Evolutionary conservation across 257 asterid genomes (phyloP), one percentile per base, ranked within the genome.

Genomic region (Solanum rostratum): DNA sequence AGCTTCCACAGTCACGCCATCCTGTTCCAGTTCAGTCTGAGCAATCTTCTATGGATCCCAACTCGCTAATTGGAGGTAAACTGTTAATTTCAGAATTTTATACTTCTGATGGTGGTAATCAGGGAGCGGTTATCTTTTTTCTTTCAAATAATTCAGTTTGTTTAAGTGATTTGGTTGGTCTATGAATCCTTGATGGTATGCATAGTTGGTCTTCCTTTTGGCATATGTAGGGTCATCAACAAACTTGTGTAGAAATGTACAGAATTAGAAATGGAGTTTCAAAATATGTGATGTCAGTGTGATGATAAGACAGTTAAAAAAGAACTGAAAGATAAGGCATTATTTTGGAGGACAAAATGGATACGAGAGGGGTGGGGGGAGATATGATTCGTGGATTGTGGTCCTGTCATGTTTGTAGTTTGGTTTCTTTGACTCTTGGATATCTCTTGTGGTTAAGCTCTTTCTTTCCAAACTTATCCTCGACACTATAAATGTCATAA

Each of bases 1-100:
- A 91, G 86, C 92, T 91, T 84, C 90, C 87, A 6, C 93, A 87
- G 24, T 90, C 93, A 79, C 88, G 91, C 81, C 84, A 89, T 85
- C 92, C 92, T 30, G 84, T 81, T 54, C 59, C 97, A 55, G 82
- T 88, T 59, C 91, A 89, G 16, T 86, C 92, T 33, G 95, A 95
- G 70, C 88, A 86, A 84, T 84, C 93, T 68, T 63, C 89, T 50
- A 68, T 91, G 88, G 96, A 94, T 83, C 93, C 93, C 27, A 89
- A 81, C 87, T 81, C 85, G 88, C 89, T 93, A 79, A 74, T 88
- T 88, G 95, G 92, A 92, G 99, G 99, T 97, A 91, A 27, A 27
- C 39, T 27, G 45, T 76, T 49, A 13, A 46, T 49, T 49, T 76
- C 24, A 49, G 45, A 13, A 18, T 29, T 50, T 50, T 78, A 5